phyloP scores from a whole-genome alignment of 2,329 filamentous ascomycete species.

The Epichloe festucae region DNA sequence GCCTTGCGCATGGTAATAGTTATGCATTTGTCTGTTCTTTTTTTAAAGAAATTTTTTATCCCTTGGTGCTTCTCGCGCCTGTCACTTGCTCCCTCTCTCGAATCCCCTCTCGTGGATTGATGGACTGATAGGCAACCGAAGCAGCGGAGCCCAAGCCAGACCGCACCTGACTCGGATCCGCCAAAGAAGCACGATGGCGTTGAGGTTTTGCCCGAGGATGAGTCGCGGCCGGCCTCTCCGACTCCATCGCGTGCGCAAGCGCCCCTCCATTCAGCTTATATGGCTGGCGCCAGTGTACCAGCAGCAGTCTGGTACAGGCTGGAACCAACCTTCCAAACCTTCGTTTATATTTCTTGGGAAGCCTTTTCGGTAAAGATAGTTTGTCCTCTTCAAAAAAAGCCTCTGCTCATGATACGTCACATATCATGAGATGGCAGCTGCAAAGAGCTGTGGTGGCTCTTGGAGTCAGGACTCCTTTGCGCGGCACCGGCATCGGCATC shows the following conservation, averaged over 20 bases:
- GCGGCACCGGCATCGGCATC: not conserved
- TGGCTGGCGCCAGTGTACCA: constrained; percentile 1
- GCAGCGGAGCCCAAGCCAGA: not conserved
- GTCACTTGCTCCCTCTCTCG: not conserved
- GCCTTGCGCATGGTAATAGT: not conserved
- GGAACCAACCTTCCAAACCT: not conserved
- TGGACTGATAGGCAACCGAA: not conserved
- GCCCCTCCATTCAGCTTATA: not conserved
- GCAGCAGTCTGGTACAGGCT: constrained; percentile 2
- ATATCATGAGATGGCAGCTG: constrained; percentile 2
- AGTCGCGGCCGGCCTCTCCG: constrained; percentile 1
- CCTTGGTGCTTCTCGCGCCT: not conserved
- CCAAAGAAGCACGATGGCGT: constrained; percentile 2
- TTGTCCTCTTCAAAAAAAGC: not conserved
- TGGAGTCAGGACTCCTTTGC: not conserved
- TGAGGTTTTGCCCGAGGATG: constrained; percentile 1
- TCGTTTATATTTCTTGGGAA: not conserved
- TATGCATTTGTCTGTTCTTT: not conserved
- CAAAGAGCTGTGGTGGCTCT: constrained; percentile 1
- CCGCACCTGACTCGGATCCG: not conserved
- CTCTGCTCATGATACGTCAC: not conserved
- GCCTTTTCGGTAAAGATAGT: not conserved
- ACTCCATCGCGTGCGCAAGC: constrained; percentile 1
- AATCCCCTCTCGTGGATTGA: not conserved
- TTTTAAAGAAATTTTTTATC: not conserved